A percentile compares a stretch with the other conserved stretches of the same genome.
These are phyloP conservation scores for Cytospora chrysosperma DNA, from an alignment of 2,329 filamentous ascomycete genomes.

Conservation along the genomic window DNA sequence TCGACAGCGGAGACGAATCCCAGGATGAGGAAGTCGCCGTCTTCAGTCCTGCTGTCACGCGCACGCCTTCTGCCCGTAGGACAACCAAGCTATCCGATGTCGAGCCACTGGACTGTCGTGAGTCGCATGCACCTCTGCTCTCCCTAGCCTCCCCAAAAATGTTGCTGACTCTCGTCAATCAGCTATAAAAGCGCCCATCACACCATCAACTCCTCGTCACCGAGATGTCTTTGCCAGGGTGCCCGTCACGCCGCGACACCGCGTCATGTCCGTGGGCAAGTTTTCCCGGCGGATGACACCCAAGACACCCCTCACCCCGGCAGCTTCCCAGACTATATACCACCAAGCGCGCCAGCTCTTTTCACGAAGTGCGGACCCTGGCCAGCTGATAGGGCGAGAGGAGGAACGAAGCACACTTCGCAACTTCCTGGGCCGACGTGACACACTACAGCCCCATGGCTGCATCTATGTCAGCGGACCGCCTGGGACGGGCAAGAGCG, in stretches of 20 bases:
- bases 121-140: not conserved
- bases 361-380: constrained; percentile 72
- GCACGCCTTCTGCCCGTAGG: constrained; percentile 25
- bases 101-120: constrained; percentile 26
- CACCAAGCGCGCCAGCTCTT: constrained; percentile 86
- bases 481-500: constrained; percentile 95
- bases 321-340: constrained; percentile 72
- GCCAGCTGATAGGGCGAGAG: constrained; percentile 76
- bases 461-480: constrained; percentile 95
- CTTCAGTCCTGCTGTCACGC: constrained; percentile 27
- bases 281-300: constrained; percentile 77
- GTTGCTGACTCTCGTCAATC: constrained; percentile 1
- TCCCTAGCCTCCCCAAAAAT: not conserved
- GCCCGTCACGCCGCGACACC: constrained; percentile 78
- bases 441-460: constrained; percentile 62
- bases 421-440: constrained; percentile 65
- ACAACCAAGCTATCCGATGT: constrained; percentile 17
- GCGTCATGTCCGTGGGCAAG: constrained; percentile 74
- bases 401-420: constrained; percentile 63
- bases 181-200: constrained; percentile 51
- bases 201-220: constrained; percentile 73
- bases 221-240: constrained; percentile 73
- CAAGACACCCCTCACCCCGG: constrained; percentile 70
- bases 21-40: constrained; percentile 37
- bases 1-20: constrained; percentile 42